Conservation (phyloP, 345 rosid genomes). For the Cochlearia excelsa region DNA sequence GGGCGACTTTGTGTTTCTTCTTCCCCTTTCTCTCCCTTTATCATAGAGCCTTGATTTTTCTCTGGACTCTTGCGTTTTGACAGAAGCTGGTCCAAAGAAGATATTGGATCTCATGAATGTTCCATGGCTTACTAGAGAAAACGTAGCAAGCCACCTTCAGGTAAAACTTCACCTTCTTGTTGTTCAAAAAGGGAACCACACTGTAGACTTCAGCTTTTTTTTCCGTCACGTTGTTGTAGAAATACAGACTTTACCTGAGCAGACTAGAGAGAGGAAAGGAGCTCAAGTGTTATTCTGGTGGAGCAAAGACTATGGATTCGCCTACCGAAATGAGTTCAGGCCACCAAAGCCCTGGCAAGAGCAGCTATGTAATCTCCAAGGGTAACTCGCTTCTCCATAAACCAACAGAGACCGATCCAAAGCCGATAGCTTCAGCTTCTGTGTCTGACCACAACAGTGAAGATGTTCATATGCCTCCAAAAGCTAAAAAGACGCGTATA, state of each 20-base stretch:
- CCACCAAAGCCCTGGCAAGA: conserved; percentile 42
- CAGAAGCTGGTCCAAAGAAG: conserved; percentile 97
- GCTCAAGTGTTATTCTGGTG: conserved; percentile 42
- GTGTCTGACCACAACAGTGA: conserved; percentile 42
- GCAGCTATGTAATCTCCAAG: conserved; percentile 42
- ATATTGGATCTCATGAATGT: conserved; percentile 95
- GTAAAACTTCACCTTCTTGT: conserved; percentile 39
- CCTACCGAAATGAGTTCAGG: conserved; percentile 39
- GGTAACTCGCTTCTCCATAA: conserved; percentile 41
- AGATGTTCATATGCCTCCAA: conserved; percentile 31
- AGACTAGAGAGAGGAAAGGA: conserved; percentile 75
- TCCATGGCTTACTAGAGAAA: conserved; percentile 91
- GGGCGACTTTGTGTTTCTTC: conserved; percentile 20
- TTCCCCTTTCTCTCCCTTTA: conserved; percentile 2
- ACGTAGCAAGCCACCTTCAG: conserved; percentile 96
- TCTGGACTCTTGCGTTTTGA: conserved; percentile 45
- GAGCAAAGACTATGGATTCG: conserved; percentile 57
- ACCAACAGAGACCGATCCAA: conserved; percentile 44
- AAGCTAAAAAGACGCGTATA: conserved; percentile 40
- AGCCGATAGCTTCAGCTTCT: conserved; percentile 40
- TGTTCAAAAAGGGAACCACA: background rate
- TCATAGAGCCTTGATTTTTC: conserved; percentile 25
- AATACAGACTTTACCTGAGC: conserved; percentile 88
- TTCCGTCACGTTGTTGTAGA: conserved; percentile 48
- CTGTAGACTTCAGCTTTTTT: conserved; percentile 12